These are phyloP conservation scores for Hibiscus tridactylites DNA, from an alignment of 345 rosid species.

Conservation along the genomic window DNA sequence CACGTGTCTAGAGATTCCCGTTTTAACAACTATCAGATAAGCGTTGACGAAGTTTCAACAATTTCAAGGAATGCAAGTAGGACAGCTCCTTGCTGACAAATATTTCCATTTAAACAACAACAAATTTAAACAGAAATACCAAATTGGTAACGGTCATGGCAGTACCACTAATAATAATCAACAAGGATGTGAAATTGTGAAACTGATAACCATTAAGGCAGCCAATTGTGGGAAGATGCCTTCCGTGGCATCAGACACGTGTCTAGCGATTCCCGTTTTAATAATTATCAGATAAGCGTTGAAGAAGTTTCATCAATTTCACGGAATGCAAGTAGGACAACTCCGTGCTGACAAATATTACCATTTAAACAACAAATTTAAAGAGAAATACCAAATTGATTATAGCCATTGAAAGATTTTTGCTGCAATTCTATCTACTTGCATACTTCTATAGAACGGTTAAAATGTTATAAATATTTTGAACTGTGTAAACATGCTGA, in stretches of 20 bases:
- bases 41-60: background rate
- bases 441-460: background rate
- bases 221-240: slow-evolving; percentile 4
- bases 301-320: background rate
- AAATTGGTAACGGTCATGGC: background rate
- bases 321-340: background rate
- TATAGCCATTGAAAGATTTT: background rate
- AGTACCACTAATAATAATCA: background rate
- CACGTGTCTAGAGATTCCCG: background rate
- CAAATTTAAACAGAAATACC: background rate
- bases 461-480: background rate
- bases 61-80: background rate
- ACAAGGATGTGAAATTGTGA: slow-evolving; percentile 1
- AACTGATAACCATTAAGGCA: background rate
- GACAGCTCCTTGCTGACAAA: background rate
- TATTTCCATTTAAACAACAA: background rate
- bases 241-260: background rate
- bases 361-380: background rate
- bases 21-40: background rate
- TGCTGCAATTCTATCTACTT: background rate
- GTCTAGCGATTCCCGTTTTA: background rate
- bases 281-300: background rate
- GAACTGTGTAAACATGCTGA: background rate
- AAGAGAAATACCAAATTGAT: slow-evolving; percentile 4
- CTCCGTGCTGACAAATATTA: background rate